Evolutionary conservation across 192 early-diverging fungal genomes (phyloP), one percentile per base, ranked within the genome.

Genomic region (Backusella tarrabulga): DNA sequence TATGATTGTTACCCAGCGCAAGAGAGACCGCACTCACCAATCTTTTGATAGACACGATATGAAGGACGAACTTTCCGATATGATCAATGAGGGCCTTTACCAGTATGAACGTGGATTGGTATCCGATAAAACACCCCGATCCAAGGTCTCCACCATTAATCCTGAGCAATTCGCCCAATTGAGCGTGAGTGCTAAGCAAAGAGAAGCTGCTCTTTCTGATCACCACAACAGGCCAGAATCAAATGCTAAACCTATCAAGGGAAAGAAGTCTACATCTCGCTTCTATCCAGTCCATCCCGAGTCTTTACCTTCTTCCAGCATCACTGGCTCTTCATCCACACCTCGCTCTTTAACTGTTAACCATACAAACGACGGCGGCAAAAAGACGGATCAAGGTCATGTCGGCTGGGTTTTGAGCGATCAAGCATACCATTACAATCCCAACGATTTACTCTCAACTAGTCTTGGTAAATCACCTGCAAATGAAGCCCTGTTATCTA

Each of bases 61-160:
- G 83, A 90, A 94, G 35, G 93, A 92, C 41, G 95, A 97, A 34
- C 88, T 97, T 75, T 86, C 90, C 21, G 94, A 97, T 71, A 95
- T 96, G 81, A 98, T 98, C 79, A 98, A 93, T 83, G 97, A 98
- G 80, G 97, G 96, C 0, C 86, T 98, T 19, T 94, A 93, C 78
- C 87, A 94, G 76, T 98, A 97, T 74, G 96, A 98, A 79, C 82
- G 88, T 46, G 91, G 93, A 32, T 82, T 72, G 41, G 72, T 46
- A 74, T 76, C 82, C 38, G 68, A 72, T 34, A 86, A 85, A 71
- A 8, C 23, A 50, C 77, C 68, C 70, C 85, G 79, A 67, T 70
- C 77, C 76, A 93, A 93, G 80, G 87, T 93, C 17, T 83, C 84
- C 73, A 90, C 91, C 29, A 87, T 92, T 34, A 80, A 85, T 23